Evolutionary conservation across 495 filamentous ascomycete genomes (phyloP).

Genomic region (Aspergillus avenaceus): DNA sequence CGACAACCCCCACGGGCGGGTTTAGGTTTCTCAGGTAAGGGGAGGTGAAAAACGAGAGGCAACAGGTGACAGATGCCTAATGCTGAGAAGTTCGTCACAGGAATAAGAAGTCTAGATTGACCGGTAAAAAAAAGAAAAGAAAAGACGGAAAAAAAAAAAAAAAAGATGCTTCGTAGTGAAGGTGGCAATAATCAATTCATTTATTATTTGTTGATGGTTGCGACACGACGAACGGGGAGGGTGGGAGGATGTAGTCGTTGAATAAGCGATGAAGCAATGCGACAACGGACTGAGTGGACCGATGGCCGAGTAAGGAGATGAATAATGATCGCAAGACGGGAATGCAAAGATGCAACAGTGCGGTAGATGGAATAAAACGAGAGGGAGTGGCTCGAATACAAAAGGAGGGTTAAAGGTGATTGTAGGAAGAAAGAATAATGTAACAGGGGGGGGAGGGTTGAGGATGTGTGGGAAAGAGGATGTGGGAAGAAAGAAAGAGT

Average conservation of each 20-base stretch:
- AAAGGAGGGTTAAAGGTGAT: conserved; percentile 9
- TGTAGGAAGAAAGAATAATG: conserved; percentile 13
- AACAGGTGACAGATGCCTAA: conserved; percentile 14
- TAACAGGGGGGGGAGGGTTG: conserved; percentile 12
- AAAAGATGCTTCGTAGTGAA: not conserved
- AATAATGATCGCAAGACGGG: not conserved
- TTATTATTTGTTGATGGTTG: not conserved
- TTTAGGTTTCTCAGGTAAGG: conserved; percentile 17
- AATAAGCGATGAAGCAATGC: not conserved
- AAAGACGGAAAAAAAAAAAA: too few species aligned
- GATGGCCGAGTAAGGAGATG: not conserved
- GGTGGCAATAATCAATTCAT: not conserved
- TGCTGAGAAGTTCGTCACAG: not conserved
- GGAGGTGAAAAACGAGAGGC: conserved; percentile 5
- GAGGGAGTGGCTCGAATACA: conserved; percentile 8
- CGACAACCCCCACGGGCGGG: conserved; percentile 16
- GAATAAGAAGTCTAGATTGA: not conserved
- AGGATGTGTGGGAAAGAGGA: conserved; percentile 15
- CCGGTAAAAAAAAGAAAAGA: too few species aligned
- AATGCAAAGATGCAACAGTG: conserved; percentile 14
- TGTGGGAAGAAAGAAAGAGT: conserved; percentile 10
- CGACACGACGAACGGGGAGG: not conserved
- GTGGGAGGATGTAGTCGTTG: too few species aligned
- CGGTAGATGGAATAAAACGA: conserved; percentile 16
- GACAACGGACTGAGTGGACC: not conserved